Evolutionary conservation across 352 stramenopile genomes (phyloP).

Genomic region (Pythium pyrilobum): DNA sequence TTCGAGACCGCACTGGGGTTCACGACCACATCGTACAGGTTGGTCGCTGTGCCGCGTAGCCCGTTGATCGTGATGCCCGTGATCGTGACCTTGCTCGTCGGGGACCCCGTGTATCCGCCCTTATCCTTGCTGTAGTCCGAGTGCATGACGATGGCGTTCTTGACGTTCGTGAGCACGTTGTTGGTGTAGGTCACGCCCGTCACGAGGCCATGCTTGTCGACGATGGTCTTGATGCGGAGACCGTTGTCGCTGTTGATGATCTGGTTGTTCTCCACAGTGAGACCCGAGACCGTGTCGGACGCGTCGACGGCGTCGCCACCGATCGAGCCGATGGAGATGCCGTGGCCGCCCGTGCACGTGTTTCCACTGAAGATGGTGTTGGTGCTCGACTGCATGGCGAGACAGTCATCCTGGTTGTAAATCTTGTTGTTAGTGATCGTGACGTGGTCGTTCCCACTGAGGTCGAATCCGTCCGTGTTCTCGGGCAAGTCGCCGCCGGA

Average conservation of each 20-base stretch:
- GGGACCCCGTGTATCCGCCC: conserved; percentile 16
- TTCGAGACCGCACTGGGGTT: conserved; percentile 16
- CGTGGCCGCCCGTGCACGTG: conserved; percentile 10
- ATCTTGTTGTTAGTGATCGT: conserved; percentile 19
- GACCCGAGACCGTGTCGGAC: conserved; percentile 15
- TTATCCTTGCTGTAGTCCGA: conserved; percentile 31
- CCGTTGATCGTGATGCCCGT: conserved; percentile 19
- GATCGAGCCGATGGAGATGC: conserved; percentile 32
- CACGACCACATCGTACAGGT: conserved; percentile 28
- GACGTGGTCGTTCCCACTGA: conserved; percentile 18
- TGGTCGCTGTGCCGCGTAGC: conserved; percentile 22
- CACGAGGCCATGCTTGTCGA: conserved; percentile 16
- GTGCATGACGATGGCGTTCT: conserved; percentile 30
- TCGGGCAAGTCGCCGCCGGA: conserved; percentile 22
- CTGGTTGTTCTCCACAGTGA: conserved; percentile 24
- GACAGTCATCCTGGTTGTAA: conserved; percentile 31
- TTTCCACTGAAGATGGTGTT: conserved; percentile 6
- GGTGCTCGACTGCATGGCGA: conserved; percentile 16
- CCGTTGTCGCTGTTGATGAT: conserved; percentile 30
- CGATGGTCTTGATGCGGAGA: conserved; percentile 31
- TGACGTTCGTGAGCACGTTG: conserved; percentile 21
- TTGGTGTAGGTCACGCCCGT: conserved; percentile 18
- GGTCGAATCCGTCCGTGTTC: conserved; percentile 32
- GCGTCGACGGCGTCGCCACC: conserved; percentile 12
- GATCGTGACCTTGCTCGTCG: conserved; percentile 26